phyloP scores from a whole-genome alignment of 2,329 filamentous ascomycete genomes.

The Fragosphaeria purpurea region DNA sequence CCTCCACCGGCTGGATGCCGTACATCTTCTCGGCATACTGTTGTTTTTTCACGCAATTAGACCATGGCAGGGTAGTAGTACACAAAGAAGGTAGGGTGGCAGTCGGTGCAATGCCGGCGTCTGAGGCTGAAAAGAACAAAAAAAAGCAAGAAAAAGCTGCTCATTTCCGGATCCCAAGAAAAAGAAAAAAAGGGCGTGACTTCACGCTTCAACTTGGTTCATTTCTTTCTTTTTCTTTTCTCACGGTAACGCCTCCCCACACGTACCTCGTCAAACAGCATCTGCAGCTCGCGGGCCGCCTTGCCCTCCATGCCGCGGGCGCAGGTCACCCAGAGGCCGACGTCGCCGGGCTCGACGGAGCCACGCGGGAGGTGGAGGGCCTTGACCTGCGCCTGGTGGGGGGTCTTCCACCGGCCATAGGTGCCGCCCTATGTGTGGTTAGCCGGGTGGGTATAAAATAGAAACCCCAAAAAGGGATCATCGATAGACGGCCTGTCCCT shows the following conservation, averaged over 20 bases:
- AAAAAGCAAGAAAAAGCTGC: not conserved
- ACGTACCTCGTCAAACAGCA: conserved; percentile 55
- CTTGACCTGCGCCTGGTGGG: conserved; percentile 43
- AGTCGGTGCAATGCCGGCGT: too few relatives aligned
- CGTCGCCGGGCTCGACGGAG: conserved; percentile 55
- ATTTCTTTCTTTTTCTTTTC: too few relatives aligned
- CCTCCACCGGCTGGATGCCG: conserved; percentile 32
- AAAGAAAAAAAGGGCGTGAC: too few relatives aligned
- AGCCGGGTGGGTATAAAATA: not conserved
- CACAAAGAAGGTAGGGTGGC: too few relatives aligned
- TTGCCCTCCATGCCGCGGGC: conserved; percentile 60
- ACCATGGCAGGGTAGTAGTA: too few relatives aligned
- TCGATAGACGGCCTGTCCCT: not conserved
- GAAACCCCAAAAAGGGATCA: not conserved
- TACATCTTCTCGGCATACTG: conserved; percentile 59
- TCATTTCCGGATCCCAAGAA: too few relatives aligned
- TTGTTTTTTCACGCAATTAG: not conserved
- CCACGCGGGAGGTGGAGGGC: conserved; percentile 32
- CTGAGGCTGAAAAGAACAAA: not conserved
- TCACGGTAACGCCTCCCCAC: too few relatives aligned
- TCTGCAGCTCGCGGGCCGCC: conserved; percentile 56
- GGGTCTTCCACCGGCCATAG: conserved; percentile 50
- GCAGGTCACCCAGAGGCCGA: conserved; percentile 71
- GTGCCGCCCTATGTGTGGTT: conserved; percentile 33
- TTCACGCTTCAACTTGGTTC: too few relatives aligned